Conservation (phyloP, 805 yeast species). For the Yarrowia keelungensis region DNA sequence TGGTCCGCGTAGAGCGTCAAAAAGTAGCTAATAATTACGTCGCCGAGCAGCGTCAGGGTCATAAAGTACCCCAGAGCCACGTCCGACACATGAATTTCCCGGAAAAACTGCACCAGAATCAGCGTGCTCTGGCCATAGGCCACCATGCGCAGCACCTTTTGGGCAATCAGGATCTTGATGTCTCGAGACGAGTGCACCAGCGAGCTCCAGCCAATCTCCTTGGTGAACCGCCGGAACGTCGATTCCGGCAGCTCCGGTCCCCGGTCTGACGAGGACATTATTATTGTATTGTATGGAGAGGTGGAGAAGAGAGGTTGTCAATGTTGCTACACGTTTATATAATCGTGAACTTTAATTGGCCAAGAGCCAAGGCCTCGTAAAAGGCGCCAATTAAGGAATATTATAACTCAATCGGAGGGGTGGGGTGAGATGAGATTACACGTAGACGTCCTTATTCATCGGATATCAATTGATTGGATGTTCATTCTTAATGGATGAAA, state of each 20-base stretch:
- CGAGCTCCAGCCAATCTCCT: constrained; percentile 24
- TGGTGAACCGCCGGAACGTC: constrained; percentile 5
- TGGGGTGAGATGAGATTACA: no score
- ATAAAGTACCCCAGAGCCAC: constrained; percentile 58
- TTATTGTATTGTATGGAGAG: neutral
- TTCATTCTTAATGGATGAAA: no score
- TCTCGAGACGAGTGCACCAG: constrained; percentile 14
- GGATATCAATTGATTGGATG: no score
- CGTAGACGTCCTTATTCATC: no score
- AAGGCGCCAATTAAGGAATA: no score
- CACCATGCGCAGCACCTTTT: constrained; percentile 44
- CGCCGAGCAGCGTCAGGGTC: constrained; percentile 60
- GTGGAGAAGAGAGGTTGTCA: neutral
- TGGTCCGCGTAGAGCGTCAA: constrained; percentile 57
- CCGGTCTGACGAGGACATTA: constrained; percentile 9
- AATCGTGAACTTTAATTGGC: neutral
- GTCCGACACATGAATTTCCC: constrained; percentile 54
- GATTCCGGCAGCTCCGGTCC: constrained; percentile 22
- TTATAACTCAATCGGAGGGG: no score
- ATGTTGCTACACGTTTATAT: neutral
- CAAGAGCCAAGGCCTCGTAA: no score
- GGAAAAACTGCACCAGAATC: constrained; percentile 56
- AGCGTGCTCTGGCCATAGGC: constrained; percentile 53
- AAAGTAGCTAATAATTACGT: constrained; percentile 57
- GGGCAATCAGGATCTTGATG: constrained; percentile 36